Percentiles rank a stretch among this genome's conserved stretches.
These are phyloP conservation scores for Spathaspora passalidarum DNA, from an alignment of 805 yeast genomes.

Conservation along the genomic window DNA sequence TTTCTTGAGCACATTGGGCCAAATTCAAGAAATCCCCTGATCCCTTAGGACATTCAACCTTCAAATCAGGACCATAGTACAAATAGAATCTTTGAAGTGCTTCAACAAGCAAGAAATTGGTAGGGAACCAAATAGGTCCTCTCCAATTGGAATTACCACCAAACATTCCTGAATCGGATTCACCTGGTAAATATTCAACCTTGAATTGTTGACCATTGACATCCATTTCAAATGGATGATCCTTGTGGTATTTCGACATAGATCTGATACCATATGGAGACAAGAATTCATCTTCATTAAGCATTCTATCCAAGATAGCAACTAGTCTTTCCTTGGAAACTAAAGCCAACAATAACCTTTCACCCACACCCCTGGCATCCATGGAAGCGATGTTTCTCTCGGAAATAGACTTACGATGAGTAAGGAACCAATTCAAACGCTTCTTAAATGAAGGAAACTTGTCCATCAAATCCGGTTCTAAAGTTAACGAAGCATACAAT, in stretches of 20 bases:
- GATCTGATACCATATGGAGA: slow-evolving; percentile 87
- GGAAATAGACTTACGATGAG: slow-evolving; percentile 65
- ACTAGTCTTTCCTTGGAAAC: slow-evolving; percentile 77
- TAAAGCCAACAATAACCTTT: slow-evolving; percentile 72
- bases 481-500: slow-evolving; percentile 79
- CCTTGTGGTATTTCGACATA: slow-evolving; percentile 78
- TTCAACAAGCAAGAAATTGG: slow-evolving; percentile 81
- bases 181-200: slow-evolving; percentile 80
- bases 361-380: slow-evolving; percentile 77
- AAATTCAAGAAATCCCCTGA: slow-evolving; percentile 73
- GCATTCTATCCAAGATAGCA: slow-evolving; percentile 73
- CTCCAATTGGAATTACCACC: slow-evolving; percentile 98
- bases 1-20: slow-evolving; percentile 87
- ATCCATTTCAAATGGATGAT: slow-evolving; percentile 79
- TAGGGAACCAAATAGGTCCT: slow-evolving; percentile 97
- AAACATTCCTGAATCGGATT: slow-evolving; percentile 88
- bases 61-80: slow-evolving; percentile 82
- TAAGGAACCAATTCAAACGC: slow-evolving; percentile 80
- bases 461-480: slow-evolving; percentile 78
- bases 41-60: slow-evolving; percentile 85
- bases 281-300: slow-evolving; percentile 83
- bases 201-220: slow-evolving; percentile 72
- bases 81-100: slow-evolving; percentile 82
- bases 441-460: slow-evolving; percentile 80
- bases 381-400: slow-evolving; percentile 84